Base-by-base conservation (phyloP, 2,329 filamentous ascomycete species). In the Botrytis galanthina region DNA sequence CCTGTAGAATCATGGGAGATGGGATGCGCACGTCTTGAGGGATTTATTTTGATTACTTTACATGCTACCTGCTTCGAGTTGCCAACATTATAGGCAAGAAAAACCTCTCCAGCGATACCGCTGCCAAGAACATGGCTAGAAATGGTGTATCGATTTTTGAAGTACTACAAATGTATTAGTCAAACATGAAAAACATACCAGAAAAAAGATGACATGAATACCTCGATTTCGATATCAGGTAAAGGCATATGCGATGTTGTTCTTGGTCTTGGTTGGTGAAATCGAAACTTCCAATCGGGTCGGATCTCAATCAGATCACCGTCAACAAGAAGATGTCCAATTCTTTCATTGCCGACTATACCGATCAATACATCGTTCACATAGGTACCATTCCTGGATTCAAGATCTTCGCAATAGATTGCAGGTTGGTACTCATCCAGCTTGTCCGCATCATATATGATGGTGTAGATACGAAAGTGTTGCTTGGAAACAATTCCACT, bases 51-150 rank as follows among this genome's bases (percentile, higher is more conserved):
- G 70, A 92, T 83, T 14, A 93, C 81, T 78, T 94, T 93, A 83
- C 92, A 94, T 18, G 90, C 91, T 32, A 93, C 76, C 77, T 93
- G 92, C 72, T 84, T 85, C 54, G 85, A 84, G 0, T 86, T 87
- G 10, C 80, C 80, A 37, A 83, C 80, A 26, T 92, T 85, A 4
- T 86, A 79, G 8, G 86, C 88, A 16, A 90, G 82, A 72, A 87
- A 85, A 4, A 92, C 87, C 60, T 82, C 82, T 14, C 87, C 87
- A 78, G 85, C 85, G 3, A 83, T 84, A 9, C 90, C 90, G 48
- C 81, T 78, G 7, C 90, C 89, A 37, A 91, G 82, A 4, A 84
- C 79, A 16, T 86, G 85, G 59, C 84, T 79, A 1, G 83, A 86
- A 42, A 91, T 81, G 3, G 80, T 77, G 76, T 86, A 91, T 18